A percentile compares a stretch with the other conserved stretches of the same genome.
phyloP scores from a whole-genome alignment of 345 rosid species.

The Populus pruinosa region DNA sequence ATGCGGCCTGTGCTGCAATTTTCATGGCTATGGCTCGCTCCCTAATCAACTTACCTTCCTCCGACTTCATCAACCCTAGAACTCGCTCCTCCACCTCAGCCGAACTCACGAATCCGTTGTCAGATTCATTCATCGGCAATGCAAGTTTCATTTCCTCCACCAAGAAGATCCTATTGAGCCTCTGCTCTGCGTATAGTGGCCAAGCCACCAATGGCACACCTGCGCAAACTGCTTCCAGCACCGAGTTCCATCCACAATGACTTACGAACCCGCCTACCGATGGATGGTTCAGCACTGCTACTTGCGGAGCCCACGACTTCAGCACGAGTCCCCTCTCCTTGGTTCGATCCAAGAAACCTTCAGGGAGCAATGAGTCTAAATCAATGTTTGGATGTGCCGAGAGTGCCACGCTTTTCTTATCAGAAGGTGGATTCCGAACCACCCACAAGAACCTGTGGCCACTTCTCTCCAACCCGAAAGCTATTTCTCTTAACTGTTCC shows the following conservation, averaged over 20 bases:
- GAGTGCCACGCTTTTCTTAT: conserved; percentile 9
- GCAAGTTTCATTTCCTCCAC: conserved; percentile 59
- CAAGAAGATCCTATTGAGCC: conserved; percentile 28
- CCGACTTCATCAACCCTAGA: conserved; percentile 34
- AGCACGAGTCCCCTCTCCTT: conserved; percentile 42
- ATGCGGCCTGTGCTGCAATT: conserved; percentile 15
- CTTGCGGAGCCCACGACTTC: conserved; percentile 60
- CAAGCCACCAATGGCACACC: conserved; percentile 53
- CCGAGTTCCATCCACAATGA: conserved; percentile 70
- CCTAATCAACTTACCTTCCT: conserved; percentile 20
- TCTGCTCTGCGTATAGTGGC: conserved; percentile 49
- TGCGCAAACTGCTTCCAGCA: conserved; percentile 47
- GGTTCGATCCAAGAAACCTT: conserved; percentile 36
- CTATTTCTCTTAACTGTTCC: conserved; percentile 43
- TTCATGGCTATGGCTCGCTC: conserved; percentile 10
- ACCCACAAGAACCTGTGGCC: conserved; percentile 49
- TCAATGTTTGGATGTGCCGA: conserved; percentile 9
- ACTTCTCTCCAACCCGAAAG: conserved; percentile 42
- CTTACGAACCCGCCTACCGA: conserved; percentile 58
- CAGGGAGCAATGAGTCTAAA: conserved; percentile 28
- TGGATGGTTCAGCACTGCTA: conserved; percentile 43
- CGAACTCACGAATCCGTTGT: conserved; percentile 35
- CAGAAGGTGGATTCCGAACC: conserved; percentile 35
- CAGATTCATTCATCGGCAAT: conserved; percentile 36
- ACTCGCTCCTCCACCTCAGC: conserved; percentile 36